A percentile compares a stretch with the other conserved stretches of the same genome.
Evolutionary conservation across 495 filamentous ascomycete species (phyloP).

Genomic region (Niebla homalea): DNA sequence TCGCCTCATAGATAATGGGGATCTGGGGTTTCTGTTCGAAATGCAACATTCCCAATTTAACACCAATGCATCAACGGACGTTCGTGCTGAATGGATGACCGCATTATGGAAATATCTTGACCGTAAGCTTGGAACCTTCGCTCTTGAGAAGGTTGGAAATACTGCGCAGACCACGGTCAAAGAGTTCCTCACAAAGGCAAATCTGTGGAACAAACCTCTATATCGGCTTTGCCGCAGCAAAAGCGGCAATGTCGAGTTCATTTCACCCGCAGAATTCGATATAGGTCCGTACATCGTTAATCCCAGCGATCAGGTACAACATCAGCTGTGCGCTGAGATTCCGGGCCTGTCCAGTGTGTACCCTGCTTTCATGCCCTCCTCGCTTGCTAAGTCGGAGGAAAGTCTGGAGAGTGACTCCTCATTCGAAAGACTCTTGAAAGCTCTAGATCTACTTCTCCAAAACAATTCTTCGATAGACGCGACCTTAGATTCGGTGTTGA

Average conservation of each 20-base stretch:
- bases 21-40: neutral
- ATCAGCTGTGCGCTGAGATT: constrained; percentile 3
- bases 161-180: neutral
- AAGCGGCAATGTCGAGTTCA: constrained; percentile 4
- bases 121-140: neutral
- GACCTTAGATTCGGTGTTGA: constrained; percentile 1
- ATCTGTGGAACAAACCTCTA: constrained; percentile 2
- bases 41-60: neutral
- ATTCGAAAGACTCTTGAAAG: constrained; percentile 6
- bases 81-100: constrained; percentile 12
- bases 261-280: constrained; percentile 7
- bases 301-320: neutral
- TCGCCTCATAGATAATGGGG: constrained; percentile 3
- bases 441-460: neutral
- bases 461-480: neutral
- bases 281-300: constrained; percentile 1
- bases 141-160: too few relatives aligned
- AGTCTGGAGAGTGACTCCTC: neutral
- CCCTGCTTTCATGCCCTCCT: neutral
- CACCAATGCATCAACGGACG: neutral
- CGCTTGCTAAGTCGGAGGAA: neutral
- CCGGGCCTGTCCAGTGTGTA: neutral
- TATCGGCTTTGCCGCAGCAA: constrained; percentile 13
- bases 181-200: neutral
- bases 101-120: constrained; percentile 19